Evolutionary conservation across 192 early-diverging fungal species (phyloP), one percentile per base, ranked within the genome.

Genomic region (Obelidium mucronatum): DNA sequence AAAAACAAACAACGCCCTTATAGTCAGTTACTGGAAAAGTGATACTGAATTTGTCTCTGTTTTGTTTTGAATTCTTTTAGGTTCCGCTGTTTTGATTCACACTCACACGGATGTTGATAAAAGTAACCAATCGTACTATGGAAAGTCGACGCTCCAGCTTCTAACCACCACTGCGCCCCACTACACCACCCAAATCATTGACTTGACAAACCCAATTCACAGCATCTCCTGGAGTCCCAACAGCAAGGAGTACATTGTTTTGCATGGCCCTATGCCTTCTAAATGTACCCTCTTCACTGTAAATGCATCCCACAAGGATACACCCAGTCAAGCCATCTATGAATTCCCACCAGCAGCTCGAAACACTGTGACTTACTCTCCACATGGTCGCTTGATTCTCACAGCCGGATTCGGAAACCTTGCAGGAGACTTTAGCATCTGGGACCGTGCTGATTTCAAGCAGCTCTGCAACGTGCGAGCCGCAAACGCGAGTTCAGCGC

Each of bases 381-480:
- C 95, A 37, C 93, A 97, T 67, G 97, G 98, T 73, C 89, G 96
- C 36, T 83, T 95, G 26, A 82, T 98, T 44, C 92, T 88, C 74
- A 88, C 98, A 70, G 98, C 91, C 30, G 98, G 98, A 51, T 98
- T 99, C 74, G 98, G 98, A 35, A 99, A 98, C 83, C 85, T 99
- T 79, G 89, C 93, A 17, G 97, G 98, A 36, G 93, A 93, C 34
- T 84, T 98, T 73, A 96, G 96, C 75, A 83, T 99, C 62, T 99
- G 94, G 93, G 98, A 99, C 82, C 90, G 94, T 76, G 91, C 91
- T 74, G 89, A 87, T 4, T 87, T 95, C 58, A 93, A 91, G 72
- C 96, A 96, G 81, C 83, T 97, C 54, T 82, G 86, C 39, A 91
- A 93, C 3, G 82, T 98, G 52, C 85, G 91, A 52, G 95, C 93